Evolutionary conservation across 2,329 filamentous ascomycete genomes (phyloP), one percentile per base, ranked within the genome.

Genomic region (Ophiostoma piceae): DNA sequence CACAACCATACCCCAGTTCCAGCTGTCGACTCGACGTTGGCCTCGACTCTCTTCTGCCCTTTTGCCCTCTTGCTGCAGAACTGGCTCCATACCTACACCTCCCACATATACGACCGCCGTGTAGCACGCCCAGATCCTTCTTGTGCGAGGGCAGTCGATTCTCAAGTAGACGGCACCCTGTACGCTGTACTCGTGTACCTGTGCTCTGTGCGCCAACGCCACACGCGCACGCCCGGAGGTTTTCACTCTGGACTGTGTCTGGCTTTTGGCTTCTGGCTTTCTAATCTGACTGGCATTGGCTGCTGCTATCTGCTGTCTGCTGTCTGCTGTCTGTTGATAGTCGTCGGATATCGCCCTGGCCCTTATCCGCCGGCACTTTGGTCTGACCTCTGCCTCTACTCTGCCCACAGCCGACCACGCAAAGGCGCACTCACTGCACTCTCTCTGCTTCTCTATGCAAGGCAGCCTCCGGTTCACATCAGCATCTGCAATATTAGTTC

Each of bases 111-210:
- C 57, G 57, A 32, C 57, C n/a, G 22, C 26, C 26, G 57, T 62
- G 57, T 62, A 62, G 26, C 57, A 62, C 57, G 57, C 57, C 57
- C 14, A 26, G 26, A 62, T 62, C 57, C 57, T 62, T 62, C 57
- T 12, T 32, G 57, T 62, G 22, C 57, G 26, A 62, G 57, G 57
- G 22, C 57, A 35, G 57, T 26, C 51, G 51, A 57, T n/a, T 57
- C 16, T 57, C 22, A 26, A 26, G 51, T 57, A 57, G 51, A 57
- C 51, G n/a, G 26, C 57, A 62, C 26, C 26, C 57, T 62, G 57
- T 19, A 62, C 57, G 26, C 57, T 62, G 57, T 62, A 62, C 57
- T 35, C 5, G 57, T 62, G 57, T 62, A 62, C 26, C 57, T 32
- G 57, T 62, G 26, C 57, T 57, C 51, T 57, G 51, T 57, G 51